A percentile compares a stretch with the other conserved stretches of the same genome.
These are phyloP conservation scores for Magnolia officinalis DNA, from an alignment of 164 flowering plant genomes.

Conservation along the genomic window DNA sequence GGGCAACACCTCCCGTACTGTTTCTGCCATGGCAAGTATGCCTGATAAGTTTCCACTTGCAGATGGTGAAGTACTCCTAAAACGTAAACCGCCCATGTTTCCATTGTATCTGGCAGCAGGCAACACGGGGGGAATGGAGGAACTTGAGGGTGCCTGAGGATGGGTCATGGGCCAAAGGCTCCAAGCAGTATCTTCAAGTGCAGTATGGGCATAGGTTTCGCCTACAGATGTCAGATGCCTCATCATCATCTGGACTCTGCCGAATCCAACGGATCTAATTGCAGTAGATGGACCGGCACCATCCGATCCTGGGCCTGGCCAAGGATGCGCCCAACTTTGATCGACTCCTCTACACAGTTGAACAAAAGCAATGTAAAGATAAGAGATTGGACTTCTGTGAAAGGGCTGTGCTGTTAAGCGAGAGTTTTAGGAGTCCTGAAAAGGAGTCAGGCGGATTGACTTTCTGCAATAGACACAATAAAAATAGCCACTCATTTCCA, in stretches of 20 bases:
- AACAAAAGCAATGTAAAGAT: constrained; percentile 5
- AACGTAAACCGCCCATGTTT: constrained; percentile 42
- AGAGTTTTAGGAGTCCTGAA: too few species aligned
- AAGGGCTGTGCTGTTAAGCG: too few species aligned
- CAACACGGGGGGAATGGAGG: constrained; percentile 38
- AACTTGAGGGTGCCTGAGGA: constrained; percentile 54
- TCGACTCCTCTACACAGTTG: constrained; percentile 45
- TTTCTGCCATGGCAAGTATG: constrained; percentile 86
- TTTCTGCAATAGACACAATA: background rate
- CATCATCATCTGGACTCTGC: constrained; percentile 97
- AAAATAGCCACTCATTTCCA: background rate
- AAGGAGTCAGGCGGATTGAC: too few species aligned
- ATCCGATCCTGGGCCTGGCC: constrained; percentile 65
- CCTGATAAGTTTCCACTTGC: constrained; percentile 52
- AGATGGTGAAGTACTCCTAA: constrained; percentile 43
- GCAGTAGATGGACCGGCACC: constrained; percentile 90
- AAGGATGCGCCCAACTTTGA: constrained; percentile 59
- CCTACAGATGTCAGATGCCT: constrained; percentile 98
- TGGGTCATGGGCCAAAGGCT: constrained; percentile 73
- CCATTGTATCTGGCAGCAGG: constrained; percentile 38
- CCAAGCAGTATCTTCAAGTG: constrained; percentile 86
- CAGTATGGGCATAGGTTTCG: constrained; percentile 81
- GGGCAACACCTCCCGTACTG: constrained; percentile 92
- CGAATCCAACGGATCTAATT: constrained; percentile 61
- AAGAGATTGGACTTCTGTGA: background rate